Percentiles rank a stretch among this genome's conserved stretches.
These are phyloP conservation scores for Metarhizium anisopliae DNA, from an alignment of 2,329 filamentous ascomycete genomes.

Conservation along the genomic window DNA sequence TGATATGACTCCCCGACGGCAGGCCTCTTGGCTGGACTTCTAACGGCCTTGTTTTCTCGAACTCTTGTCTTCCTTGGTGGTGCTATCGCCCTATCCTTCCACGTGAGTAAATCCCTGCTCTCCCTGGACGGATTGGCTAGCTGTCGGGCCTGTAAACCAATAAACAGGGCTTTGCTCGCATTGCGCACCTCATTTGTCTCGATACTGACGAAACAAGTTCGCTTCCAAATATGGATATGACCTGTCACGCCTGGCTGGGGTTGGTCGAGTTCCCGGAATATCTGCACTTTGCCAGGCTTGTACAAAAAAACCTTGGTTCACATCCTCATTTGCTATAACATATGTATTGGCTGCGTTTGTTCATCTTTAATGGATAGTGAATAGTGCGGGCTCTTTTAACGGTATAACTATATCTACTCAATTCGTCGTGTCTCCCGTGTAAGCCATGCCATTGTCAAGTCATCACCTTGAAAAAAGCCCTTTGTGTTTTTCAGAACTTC, in stretches of 20 bases:
- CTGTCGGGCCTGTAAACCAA: neutral
- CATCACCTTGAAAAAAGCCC: conserved; percentile 64
- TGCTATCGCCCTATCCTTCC: conserved; percentile 51
- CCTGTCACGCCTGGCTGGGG: conserved; percentile 25
- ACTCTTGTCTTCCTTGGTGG: conserved; percentile 60
- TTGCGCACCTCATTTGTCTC: too few relatives aligned
- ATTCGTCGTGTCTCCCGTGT: conserved; percentile 73
- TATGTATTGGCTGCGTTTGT: conserved; percentile 55
- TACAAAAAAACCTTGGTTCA: conserved; percentile 53
- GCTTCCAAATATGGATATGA: conserved; percentile 35
- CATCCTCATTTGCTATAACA: conserved; percentile 60
- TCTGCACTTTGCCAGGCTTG: conserved; percentile 39
- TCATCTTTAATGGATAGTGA: conserved; percentile 29
- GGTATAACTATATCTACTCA: conserved; percentile 10
- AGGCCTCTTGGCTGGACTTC: conserved; percentile 56
- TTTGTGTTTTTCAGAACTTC: conserved; percentile 78
- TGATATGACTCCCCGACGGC: neutral
- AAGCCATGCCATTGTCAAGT: conserved; percentile 69
- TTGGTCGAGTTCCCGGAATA: conserved; percentile 23
- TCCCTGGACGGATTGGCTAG: conserved; percentile 10
- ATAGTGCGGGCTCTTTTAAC: neutral
- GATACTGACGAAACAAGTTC: conserved; percentile 16
- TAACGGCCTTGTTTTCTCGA: conserved; percentile 62
- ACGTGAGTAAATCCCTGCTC: conserved; percentile 37
- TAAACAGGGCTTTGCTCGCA: neutral